A percentile compares a stretch with the other conserved stretches of the same genome.
These are phyloP conservation scores for Nicotiana sylvestris DNA, from an alignment of 257 asterid genomes.

Conservation along the genomic window DNA sequence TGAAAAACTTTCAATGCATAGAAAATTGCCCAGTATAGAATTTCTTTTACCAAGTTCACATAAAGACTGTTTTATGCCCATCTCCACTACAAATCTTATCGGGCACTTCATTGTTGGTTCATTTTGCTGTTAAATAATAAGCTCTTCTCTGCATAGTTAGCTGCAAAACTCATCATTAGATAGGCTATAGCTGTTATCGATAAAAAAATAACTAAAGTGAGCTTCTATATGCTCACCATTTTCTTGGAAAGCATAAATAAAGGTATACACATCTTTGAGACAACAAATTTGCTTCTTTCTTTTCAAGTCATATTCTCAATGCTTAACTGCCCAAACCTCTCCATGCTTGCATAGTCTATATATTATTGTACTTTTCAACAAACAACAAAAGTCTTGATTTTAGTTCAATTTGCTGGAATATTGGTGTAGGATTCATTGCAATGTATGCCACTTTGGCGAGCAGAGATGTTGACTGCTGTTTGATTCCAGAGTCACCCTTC, in stretches of 20 bases:
- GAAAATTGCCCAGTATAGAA: not conserved
- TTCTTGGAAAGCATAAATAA: not conserved
- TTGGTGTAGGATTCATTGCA: slow-evolving; percentile 76
- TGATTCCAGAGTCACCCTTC: slow-evolving; percentile 91
- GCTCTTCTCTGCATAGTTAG: not conserved
- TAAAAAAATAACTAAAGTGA: not conserved
- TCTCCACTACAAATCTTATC: not conserved
- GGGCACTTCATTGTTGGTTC: slow-evolving; percentile 1
- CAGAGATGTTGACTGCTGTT: slow-evolving; percentile 95
- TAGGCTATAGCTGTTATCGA: not conserved
- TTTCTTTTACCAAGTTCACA: not conserved
- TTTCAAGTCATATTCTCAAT: not conserved
- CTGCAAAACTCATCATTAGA: not conserved
- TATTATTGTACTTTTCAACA: not conserved
- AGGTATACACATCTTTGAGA: not conserved
- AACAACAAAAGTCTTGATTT: not conserved
- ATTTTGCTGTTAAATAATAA: not conserved
- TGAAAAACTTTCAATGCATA: not conserved
- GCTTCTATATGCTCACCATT: not conserved
- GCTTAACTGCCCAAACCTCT: not conserved
- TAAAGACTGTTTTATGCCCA: not conserved
- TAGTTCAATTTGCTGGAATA: not conserved
- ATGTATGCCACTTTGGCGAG: slow-evolving; percentile 95
- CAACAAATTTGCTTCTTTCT: not conserved
- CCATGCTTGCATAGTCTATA: not conserved